Conservation (phyloP, 2,329 filamentous ascomycete genomes). For the Rhynchosporium secalis region DNA sequence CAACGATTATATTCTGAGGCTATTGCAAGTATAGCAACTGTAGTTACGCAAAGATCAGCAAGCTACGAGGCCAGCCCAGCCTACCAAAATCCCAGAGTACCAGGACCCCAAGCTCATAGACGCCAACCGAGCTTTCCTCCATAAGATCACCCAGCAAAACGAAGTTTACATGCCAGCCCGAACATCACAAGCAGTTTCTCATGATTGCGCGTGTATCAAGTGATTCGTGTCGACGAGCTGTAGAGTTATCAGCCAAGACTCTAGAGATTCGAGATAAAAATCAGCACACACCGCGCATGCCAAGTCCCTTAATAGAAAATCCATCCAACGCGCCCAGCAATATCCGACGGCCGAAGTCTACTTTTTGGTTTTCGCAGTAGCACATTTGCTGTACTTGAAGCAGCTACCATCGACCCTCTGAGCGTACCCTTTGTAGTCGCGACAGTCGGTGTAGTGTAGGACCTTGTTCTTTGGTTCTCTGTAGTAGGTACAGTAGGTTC, state of each 20-base stretch:
- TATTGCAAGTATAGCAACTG: too few relatives aligned
- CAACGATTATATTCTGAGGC: too few relatives aligned
- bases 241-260: not conserved
- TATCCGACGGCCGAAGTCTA: too few relatives aligned
- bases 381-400: slow-evolving; percentile 1
- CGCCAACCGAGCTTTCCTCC: not conserved
- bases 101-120: too few relatives aligned
- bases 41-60: too few relatives aligned
- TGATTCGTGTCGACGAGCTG: not conserved
- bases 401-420: slow-evolving; percentile 1
- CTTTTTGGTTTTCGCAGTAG: not conserved
- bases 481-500: not conserved
- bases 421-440: not conserved
- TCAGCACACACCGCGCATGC: not conserved
- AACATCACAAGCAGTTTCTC: not conserved
- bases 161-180: not conserved
- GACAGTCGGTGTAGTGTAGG: not conserved
- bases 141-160: not conserved
- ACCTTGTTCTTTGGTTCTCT: not conserved
- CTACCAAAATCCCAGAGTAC: too few relatives aligned
- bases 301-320: not conserved
- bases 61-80: too few relatives aligned
- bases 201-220: not conserved
- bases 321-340: too few relatives aligned
- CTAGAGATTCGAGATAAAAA: not conserved